Evolutionary conservation across 2,329 filamentous ascomycete species (phyloP), one percentile per base, ranked within the genome.

Genomic region (Chrysoporthe cubensis): DNA sequence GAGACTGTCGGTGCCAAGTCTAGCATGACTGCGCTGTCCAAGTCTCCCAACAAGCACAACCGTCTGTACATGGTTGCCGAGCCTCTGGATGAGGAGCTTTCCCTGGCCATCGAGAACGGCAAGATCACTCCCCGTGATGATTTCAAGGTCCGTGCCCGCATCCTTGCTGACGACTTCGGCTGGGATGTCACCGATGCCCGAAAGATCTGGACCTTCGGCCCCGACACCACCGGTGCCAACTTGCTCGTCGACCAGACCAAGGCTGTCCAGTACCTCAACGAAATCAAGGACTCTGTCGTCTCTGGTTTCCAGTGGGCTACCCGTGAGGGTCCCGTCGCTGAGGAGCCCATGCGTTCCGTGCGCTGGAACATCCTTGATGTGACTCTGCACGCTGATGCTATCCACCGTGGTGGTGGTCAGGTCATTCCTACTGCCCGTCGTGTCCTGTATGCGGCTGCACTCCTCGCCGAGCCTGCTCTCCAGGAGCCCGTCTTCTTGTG

Each of bases 21-120:
- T 66, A 93, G 90, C 88, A 98, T 98, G 78, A 96, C 93, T 79
- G 96, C 96, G 75, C 88, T 99, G 78, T 98, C 96, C 84, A 99
- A 99, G 89, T 99, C 96, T 61, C 96, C 96, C 86, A 99, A 99
- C 92, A 99, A 99, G 93, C 96, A 99, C 92, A 99, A 99, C 90
- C 95, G 96, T 94, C 88, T 99, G 71, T 99, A 98, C 88, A 90
- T 99, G 85, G 89, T 88, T 82, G 96, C 96, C 73, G 85, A 94
- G 84, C 96, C 96, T 76, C 87, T 99, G 66, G 89, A 89, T 58
- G 96, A 99, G 88, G 96, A 98, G 76, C 91, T 99, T 70, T 87
- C 92, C 76, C 88, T 89, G 79, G 92, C 91, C 78, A 99, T 99
- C 74, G 96, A 99, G 87, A 74, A 80, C 66, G 96, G 96, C 86